A percentile compares a stretch with the other conserved stretches of the same genome.
Evolutionary conservation across 192 early-diverging fungal species (phyloP).

Genomic region (Spinellus fusiger): DNA sequence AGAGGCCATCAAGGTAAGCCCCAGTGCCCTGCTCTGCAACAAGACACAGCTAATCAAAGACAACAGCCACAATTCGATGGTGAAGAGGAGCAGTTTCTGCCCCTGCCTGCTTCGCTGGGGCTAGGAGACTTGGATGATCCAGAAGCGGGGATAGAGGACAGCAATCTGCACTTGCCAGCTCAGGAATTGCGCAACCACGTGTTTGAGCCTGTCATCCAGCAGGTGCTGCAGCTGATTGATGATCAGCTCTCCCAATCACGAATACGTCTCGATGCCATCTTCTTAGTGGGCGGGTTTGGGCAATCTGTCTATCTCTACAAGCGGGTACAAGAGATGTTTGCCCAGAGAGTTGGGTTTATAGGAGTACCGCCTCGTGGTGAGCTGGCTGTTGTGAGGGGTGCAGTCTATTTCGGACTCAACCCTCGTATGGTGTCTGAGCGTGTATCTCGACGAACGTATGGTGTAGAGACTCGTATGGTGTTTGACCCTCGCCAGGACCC

Average conservation of each 20-base stretch:
- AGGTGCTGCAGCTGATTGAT: slow-evolving; percentile 42
- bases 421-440: slow-evolving; percentile 44
- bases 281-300: slow-evolving; percentile 51
- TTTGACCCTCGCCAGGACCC: slow-evolving; percentile 46
- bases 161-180: slow-evolving; percentile 38
- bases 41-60: no score
- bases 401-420: slow-evolving; percentile 48
- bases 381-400: slow-evolving; percentile 47
- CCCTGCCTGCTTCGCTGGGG: slow-evolving; percentile 37
- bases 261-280: slow-evolving; percentile 38
- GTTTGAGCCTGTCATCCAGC: slow-evolving; percentile 46
- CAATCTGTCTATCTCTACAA: slow-evolving; percentile 47
- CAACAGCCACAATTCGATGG: slow-evolving; percentile 47
- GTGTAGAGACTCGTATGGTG: slow-evolving; percentile 46
- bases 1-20: slow-evolving; percentile 36
- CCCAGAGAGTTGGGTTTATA: slow-evolving; percentile 36
- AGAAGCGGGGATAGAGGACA: slow-evolving; percentile 44
- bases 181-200: slow-evolving; percentile 45
- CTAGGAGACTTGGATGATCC: slow-evolving; percentile 42
- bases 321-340: slow-evolving; percentile 39
- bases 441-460: slow-evolving; percentile 46
- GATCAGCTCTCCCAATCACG: slow-evolving; percentile 39
- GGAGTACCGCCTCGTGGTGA: slow-evolving; percentile 38
- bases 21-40: neutral
- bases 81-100: slow-evolving; percentile 44